Evolutionary conservation across 441 rosid genomes (phyloP), one percentile per base, ranked within the genome.

Genomic region (Gossypium trilobum): DNA sequence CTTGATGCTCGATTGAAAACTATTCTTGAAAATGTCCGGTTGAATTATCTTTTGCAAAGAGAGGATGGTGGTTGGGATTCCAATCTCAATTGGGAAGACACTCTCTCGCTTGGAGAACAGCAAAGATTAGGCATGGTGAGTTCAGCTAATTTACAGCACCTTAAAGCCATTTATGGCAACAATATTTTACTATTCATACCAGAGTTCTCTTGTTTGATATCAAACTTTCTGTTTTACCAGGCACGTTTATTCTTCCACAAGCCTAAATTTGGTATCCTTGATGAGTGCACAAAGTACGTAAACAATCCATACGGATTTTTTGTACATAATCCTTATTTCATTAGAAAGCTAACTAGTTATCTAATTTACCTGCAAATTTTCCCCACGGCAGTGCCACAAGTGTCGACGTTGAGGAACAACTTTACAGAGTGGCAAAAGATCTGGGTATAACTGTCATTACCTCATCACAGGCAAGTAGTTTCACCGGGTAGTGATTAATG

Each of bases 381-480:
- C 76, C 29, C 51, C 52, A 62, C 74, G 69, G 75, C 87, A 95
- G 99, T 52, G 99, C 98, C 7, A 95, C 98, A 0, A 95, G 99
- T 81, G 96, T 95, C 67, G 99, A 95, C 74, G 96, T 95, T 17
- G 99, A 95, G 87, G 98, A 93, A 77, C 99, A 93, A 81, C 96
- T 95, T 70, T 95, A 95, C 76, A 82, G 85, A 82, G 86, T 91
- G 81, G 99, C 97, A 48, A 80, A 77, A 56, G 94, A 93, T 17
- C 79, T 88, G 96, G 95, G 89, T 61, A 90, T 95, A 78, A 95
- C 99, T 13, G 88, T 95, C 74, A 84, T 93, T 73, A 95, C 99
- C 51, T 95, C 99, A 73, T 95, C 99, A 4, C 99, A 93, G 84
- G 99, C 89, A 82, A 82, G 82, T 79, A 61, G 36, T 29, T 39